Evolutionary conservation across 805 yeast genomes (phyloP).

Genomic region (Monosporozyma servazzii): DNA sequence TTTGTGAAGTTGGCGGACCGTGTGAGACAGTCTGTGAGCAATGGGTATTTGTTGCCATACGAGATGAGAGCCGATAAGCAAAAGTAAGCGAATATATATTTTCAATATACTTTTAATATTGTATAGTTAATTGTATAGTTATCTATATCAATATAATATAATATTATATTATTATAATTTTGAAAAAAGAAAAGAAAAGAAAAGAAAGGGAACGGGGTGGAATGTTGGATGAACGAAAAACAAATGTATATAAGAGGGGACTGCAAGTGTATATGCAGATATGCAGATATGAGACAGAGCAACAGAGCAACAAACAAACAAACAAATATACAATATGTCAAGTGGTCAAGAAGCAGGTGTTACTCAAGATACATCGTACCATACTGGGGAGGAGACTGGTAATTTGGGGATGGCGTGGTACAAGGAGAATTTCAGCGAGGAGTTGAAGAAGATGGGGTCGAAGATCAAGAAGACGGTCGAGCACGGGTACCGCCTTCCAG

Average conservation of each 20-base stretch:
- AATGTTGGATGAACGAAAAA: background rate
- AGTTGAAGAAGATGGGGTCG: conserved; percentile 53
- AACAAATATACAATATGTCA: background rate
- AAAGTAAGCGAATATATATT: background rate
- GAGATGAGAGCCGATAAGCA: background rate
- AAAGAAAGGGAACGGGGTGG: background rate
- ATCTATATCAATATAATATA: too few species aligned
- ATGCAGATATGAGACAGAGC: too few species aligned
- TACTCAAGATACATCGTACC: background rate
- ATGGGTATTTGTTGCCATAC: conserved; percentile 10
- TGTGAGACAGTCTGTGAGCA: conserved; percentile 8
- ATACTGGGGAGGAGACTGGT: conserved; percentile 1
- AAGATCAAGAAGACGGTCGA: conserved; percentile 55
- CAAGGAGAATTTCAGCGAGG: conserved; percentile 22
- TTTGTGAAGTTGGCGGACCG: conserved; percentile 15
- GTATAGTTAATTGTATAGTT: too few species aligned
- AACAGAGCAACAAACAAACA: background rate
- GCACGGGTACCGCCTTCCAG: conserved; percentile 41
- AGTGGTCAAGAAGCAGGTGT: conserved; percentile 1
- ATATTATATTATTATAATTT: too few species aligned
- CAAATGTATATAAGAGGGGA: too few species aligned
- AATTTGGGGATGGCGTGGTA: conserved; percentile 1
- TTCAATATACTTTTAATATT: too few species aligned
- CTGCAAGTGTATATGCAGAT: too few species aligned
- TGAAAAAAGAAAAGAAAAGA: background rate